Percentiles rank a stretch among this genome's conserved stretches.
Conservation (phyloP, 768 basidiomycete species). For the Calvatia gigantea region DNA sequence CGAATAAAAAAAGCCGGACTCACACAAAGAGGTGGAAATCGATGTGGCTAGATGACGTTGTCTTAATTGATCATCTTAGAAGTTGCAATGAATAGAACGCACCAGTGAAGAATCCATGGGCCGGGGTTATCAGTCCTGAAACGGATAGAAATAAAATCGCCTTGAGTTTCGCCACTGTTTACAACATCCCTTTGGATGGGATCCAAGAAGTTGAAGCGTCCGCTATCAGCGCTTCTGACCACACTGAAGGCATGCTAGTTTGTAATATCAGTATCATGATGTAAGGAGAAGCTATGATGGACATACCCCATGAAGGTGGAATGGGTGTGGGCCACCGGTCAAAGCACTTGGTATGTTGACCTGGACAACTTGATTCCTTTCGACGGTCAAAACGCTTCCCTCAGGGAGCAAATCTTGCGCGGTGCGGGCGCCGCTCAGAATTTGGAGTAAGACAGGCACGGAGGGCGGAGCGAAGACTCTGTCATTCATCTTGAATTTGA, state of each 20-base stretch:
- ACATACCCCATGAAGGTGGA: constrained; percentile 46
- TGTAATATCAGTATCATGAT: background rate
- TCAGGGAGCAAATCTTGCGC: constrained; percentile 36
- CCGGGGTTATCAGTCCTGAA: constrained; percentile 67
- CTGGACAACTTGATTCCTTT: constrained; percentile 44
- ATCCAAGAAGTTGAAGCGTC: constrained; percentile 37
- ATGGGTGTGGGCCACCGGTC: constrained; percentile 29
- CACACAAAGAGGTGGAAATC: constrained; percentile 32
- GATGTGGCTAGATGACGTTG: constrained; percentile 25
- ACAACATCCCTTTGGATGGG: constrained; percentile 54
- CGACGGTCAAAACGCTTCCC: constrained; percentile 40
- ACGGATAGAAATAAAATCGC: constrained; percentile 50
- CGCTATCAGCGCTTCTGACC: constrained; percentile 33
- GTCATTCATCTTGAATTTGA: constrained; percentile 30
- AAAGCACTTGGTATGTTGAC: constrained; percentile 33
- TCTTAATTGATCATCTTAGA: background rate
- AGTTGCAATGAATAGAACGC: background rate
- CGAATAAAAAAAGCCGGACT: background rate
- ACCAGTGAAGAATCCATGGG: constrained; percentile 50
- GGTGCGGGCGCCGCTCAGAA: constrained; percentile 31
- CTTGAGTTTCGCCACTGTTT: constrained; percentile 27
- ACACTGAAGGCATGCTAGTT: constrained; percentile 34
- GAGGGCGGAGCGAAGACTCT: constrained; percentile 24
- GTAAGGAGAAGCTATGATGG: background rate
- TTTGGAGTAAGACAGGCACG: constrained; percentile 37